A percentile compares a stretch with the other conserved stretches of the same genome.
Evolutionary conservation across 139 green algal genomes (phyloP).

Genomic region (Axilococcus clingmanii): DNA sequence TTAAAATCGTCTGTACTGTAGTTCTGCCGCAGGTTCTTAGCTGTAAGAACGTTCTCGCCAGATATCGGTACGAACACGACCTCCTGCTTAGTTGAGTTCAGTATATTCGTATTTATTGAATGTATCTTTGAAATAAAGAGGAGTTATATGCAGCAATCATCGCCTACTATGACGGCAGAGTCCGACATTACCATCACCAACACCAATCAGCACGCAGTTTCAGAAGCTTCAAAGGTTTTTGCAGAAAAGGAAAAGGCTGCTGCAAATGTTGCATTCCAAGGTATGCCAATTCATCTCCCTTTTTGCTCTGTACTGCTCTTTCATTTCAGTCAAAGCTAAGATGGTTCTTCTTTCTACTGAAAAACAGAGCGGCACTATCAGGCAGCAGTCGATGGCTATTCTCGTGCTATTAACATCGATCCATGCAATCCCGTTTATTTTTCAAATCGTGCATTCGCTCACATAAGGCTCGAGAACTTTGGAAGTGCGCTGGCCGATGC

Average conservation of each 20-base stretch:
- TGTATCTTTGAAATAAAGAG: too few species aligned
- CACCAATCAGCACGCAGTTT: too few species aligned
- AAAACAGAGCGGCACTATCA: conserved; percentile 72
- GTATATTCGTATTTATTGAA: too few species aligned
- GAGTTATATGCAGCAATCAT: too few species aligned
- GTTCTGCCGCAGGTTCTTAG: too few species aligned
- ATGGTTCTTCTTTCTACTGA: background rate
- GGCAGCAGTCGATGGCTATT: conserved; percentile 73
- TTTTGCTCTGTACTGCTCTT: background rate
- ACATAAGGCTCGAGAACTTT: conserved; percentile 86
- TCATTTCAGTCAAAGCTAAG: background rate
- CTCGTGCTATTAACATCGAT: conserved; percentile 64
- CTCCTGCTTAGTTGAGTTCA: too few species aligned
- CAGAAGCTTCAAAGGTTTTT: too few species aligned
- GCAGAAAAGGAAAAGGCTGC: conserved; percentile 23
- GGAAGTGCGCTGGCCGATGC: conserved; percentile 84
- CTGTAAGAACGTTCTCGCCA: too few species aligned
- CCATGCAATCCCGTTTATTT: conserved; percentile 68
- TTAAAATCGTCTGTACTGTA: too few species aligned
- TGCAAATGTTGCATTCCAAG: conserved; percentile 45
- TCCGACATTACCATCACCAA: too few species aligned
- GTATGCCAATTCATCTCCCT: conserved; percentile 8
- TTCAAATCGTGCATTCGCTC: conserved; percentile 79
- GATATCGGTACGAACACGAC: too few species aligned
- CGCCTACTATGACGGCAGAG: too few species aligned